Evolutionary conservation across 306 rosid genomes (phyloP).

Genomic region (Malus domestica): DNA sequence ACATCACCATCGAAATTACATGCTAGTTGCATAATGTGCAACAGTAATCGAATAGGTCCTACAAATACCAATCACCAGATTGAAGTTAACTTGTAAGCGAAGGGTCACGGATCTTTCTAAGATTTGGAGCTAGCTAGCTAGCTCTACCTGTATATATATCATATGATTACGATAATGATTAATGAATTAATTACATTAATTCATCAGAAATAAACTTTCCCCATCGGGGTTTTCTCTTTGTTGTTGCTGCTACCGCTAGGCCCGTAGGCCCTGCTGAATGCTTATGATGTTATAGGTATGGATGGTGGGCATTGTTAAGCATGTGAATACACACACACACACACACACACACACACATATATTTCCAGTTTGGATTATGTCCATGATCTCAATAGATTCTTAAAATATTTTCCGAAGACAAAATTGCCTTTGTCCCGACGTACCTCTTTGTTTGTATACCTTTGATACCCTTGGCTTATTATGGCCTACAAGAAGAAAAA

Average conservation of each 20-base stretch:
- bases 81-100: not conserved
- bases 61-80: not conserved
- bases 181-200: no score
- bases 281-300: constrained; percentile 1
- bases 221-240: constrained; percentile 6
- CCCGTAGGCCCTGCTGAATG: not conserved
- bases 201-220: constrained; percentile 13
- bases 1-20: constrained; percentile 9
- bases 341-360: no score
- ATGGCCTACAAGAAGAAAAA: constrained; percentile 17
- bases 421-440: constrained; percentile 25
- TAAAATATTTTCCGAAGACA: constrained; percentile 15
- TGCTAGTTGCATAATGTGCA: not conserved
- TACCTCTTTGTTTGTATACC: not conserved
- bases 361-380: constrained; percentile 14
- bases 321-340: constrained; percentile 19
- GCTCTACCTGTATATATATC: not conserved
- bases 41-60: constrained; percentile 1
- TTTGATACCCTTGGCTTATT: not conserved
- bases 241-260: not conserved
- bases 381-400: not conserved
- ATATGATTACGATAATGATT: not conserved
- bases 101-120: constrained; percentile 61
- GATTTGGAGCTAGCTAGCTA: constrained; percentile 19
- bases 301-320: constrained; percentile 2